Evolutionary conservation across 2,329 filamentous ascomycete genomes (phyloP), one percentile per base, ranked within the genome.

Genomic region (Coleophoma crateriformis): DNA sequence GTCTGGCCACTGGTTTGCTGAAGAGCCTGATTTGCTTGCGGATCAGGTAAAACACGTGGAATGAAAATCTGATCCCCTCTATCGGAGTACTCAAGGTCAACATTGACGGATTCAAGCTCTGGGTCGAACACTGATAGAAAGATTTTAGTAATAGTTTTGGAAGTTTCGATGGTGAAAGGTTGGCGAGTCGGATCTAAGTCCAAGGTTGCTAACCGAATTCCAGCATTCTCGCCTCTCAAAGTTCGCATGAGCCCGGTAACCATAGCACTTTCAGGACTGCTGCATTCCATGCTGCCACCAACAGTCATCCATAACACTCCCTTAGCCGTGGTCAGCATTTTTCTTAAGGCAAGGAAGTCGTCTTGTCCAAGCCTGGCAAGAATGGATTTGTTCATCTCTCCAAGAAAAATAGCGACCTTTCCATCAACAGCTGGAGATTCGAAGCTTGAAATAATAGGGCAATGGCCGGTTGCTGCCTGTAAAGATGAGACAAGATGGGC

Each of bases 231-330:
- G 15, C 27, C 42, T n/a, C 48, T 32, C 15, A 50, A 32, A 11
- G 33, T 46, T 32, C 35, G 15, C 8, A 45, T 15, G 33, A 50
- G 38, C 15, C 48, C 48, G 6, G 40, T 32, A 22, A 12, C n/a
- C 7, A 43, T 11, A 22, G 14, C n/a, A 22, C 19, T 13, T 10
- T 56, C 7, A 64, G 55, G 3, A 50, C 53, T 45, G 58, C 56
- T 52, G 56, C 64, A 3, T 33, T 33, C 47, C 61, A 55, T 8
- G 47, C 52, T 3, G 49, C 49, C 3, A 14, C 43, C 42, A n/a
- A 15, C 15, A 15, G 47, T 45, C 3, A 49, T 34, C 47, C 47
- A 49, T 10, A 49, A 33, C 12, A 49, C 8, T 14, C 47, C 47
- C 14, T 39, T 49, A 6, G 40, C 8, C 3, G 14, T 7, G 17